phyloP scores from a whole-genome alignment of 2,329 filamentous ascomycete species.

The Claviceps digitariae region DNA sequence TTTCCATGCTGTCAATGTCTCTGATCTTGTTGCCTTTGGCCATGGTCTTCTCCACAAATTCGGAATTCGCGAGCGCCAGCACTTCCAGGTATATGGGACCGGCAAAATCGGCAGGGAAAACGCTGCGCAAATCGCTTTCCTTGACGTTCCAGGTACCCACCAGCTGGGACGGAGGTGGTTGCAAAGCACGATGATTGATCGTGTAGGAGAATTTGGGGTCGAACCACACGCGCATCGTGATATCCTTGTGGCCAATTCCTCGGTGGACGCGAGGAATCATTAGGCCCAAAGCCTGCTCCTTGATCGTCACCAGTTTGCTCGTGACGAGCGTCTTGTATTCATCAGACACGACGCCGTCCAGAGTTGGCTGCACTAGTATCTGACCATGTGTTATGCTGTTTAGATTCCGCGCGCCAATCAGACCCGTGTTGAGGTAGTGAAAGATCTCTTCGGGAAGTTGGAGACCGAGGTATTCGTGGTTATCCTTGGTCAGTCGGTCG shows the following conservation, averaged over 20 bases:
- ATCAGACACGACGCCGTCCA: conserved; percentile 67
- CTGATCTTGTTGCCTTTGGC: conserved; percentile 42
- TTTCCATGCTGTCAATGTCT: conserved; percentile 51
- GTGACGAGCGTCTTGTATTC: conserved; percentile 73
- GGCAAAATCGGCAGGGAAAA: conserved; percentile 29
- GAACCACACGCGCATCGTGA: conserved; percentile 75
- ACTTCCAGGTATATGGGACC: conserved; percentile 43
- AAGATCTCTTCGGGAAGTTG: conserved; percentile 82
- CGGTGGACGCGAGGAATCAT: conserved; percentile 69
- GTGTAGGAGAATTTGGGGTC: conserved; percentile 53
- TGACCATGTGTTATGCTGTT: conserved; percentile 73
- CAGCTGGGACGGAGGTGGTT: conserved; percentile 32
- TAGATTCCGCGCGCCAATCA: conserved; percentile 66
- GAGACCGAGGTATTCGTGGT: conserved; percentile 82
- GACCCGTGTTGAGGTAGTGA: conserved; percentile 72
- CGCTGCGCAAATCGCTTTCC: conserved; percentile 37
- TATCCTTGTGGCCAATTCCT: conserved; percentile 67
- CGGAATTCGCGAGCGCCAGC: conserved; percentile 51
- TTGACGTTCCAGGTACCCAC: conserved; percentile 60
- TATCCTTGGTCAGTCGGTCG: conserved; percentile 64
- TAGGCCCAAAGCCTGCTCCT: conserved; percentile 64
- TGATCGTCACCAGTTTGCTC: conserved; percentile 57
- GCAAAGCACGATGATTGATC: conserved; percentile 46
- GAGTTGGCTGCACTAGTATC: conserved; percentile 65
- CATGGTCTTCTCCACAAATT: conserved; percentile 58